Evolutionary conservation across 306 rosid species (phyloP).

Genomic region (Inga leiocalycina): DNA sequence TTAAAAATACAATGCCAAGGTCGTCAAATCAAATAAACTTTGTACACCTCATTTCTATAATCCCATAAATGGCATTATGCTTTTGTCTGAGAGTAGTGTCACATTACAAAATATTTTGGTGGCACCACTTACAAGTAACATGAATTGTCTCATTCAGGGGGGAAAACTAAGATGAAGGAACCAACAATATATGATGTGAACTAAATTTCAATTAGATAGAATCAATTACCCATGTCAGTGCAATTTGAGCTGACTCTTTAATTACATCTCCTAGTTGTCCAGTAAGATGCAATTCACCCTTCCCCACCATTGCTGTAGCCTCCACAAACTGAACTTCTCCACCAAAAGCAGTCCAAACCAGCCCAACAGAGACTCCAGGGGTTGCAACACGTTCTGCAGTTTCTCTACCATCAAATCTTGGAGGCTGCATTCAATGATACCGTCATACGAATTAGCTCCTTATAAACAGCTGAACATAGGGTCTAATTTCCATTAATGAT

Average conservation of each 20-base stretch:
- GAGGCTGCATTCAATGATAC: slow-evolving; percentile 71
- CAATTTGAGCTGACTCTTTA: slow-evolving; percentile 98
- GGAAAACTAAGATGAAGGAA: slow-evolving; percentile 10
- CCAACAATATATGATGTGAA: slow-evolving; percentile 5
- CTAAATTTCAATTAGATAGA: slow-evolving; percentile 32
- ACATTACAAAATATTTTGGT: background rate
- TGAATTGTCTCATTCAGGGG: slow-evolving; percentile 11
- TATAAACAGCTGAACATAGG: slow-evolving; percentile 27
- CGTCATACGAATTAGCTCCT: slow-evolving; percentile 23
- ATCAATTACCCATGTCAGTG: slow-evolving; percentile 89
- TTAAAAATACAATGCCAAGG: slow-evolving; percentile 9
- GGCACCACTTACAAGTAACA: background rate
- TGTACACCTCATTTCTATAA: background rate
- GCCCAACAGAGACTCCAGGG: slow-evolving; percentile 91
- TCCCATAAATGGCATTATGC: slow-evolving; percentile 22
- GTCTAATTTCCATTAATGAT: background rate
- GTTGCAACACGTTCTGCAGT: slow-evolving; percentile 83
- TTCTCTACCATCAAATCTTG: slow-evolving; percentile 85
- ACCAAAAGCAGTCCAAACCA: slow-evolving; percentile 97
- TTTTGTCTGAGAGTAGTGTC: background rate
- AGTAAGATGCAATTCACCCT: slow-evolving; percentile 94
- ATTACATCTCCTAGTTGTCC: slow-evolving; percentile 99
- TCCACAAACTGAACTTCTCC: slow-evolving; percentile 99
- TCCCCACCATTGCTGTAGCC: slow-evolving; percentile 88
- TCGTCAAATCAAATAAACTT: background rate